Conservation (phyloP, 768 basidiomycete species). For the Chiua virens region DNA sequence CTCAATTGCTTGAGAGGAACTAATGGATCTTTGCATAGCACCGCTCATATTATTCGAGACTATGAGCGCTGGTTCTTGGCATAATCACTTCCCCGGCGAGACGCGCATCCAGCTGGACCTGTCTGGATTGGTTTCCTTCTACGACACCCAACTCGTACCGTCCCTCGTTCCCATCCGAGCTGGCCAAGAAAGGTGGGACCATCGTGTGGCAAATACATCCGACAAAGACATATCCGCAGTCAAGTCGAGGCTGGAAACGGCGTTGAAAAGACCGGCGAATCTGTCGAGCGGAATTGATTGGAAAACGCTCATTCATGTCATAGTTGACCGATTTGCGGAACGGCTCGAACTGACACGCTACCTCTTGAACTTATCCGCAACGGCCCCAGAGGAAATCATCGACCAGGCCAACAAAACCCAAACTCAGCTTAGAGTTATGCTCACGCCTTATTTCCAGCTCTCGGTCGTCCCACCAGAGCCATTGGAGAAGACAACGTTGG, state of each 20-base stretch:
- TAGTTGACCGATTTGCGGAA: slow-evolving; percentile 20
- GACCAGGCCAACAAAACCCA: slow-evolving; percentile 1
- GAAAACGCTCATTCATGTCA: slow-evolving; percentile 19
- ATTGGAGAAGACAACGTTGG: background rate
- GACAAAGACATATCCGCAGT: slow-evolving; percentile 14
- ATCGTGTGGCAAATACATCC: slow-evolving; percentile 30
- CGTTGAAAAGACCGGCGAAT: slow-evolving; percentile 9
- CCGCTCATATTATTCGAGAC: slow-evolving; percentile 1
- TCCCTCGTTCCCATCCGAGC: slow-evolving; percentile 29
- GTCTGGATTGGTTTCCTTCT: slow-evolving; percentile 36
- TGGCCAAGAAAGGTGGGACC: slow-evolving; percentile 29
- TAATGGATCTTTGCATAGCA: background rate
- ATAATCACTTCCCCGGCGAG: slow-evolving; percentile 37
- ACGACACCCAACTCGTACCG: slow-evolving; percentile 32
- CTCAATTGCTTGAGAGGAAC: background rate
- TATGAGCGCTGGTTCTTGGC: slow-evolving; percentile 28
- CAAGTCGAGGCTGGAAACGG: slow-evolving; percentile 7
- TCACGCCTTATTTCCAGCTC: slow-evolving; percentile 23
- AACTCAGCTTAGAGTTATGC: slow-evolving; percentile 18
- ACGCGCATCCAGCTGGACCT: slow-evolving; percentile 35
- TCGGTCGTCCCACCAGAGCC: background rate
- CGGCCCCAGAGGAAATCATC: background rate
- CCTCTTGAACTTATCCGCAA: slow-evolving; percentile 12
- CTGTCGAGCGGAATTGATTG: slow-evolving; percentile 35
- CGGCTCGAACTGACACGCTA: slow-evolving; percentile 25